Base-by-base conservation (phyloP, 2,329 filamentous ascomycete species). In the Aspergillus fumigatiaffinis region DNA sequence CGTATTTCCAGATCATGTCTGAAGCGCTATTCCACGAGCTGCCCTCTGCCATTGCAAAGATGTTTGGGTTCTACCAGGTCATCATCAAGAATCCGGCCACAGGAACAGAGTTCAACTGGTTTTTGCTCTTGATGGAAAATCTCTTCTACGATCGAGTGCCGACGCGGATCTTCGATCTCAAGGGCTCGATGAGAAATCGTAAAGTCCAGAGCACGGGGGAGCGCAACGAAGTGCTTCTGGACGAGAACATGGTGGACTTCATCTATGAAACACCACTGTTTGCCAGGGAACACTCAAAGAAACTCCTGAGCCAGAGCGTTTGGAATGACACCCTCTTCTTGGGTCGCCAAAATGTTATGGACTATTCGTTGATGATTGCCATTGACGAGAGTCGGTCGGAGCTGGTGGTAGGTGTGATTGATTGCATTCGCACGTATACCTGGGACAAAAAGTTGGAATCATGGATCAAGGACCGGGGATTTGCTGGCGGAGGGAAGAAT, bases 391-490 rank as follows among this genome's bases (percentile, higher is more conserved):
- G 83, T 41, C 85, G 87, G 61, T 92, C 93, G 68, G 93, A 99
- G 76, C 84, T 99, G 14, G 91, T 97, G 14, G 92, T 99, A 2
- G 94, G 94, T 4, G 97, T 99, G 68, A 97, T 99, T 63, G 93
- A 99, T 73, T 97, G 94, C 73, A 97, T 99, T 64, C 87, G 94
- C 55, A 99, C 94, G 0, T 99, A 97, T 72, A 99, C 94, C 0
- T 99, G 94, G 92, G 94, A 99, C 79, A 99, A 99, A 82, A 97
- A 97, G 72, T 84, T 99, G n/a, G 94, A 99, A 78, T 94, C 89
- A 54, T 99, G 94, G 94, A 97, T 99, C 82, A 99, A 99, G 76
- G 92, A 97, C 70, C 89, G 93, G 42, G 94, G 90, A 0, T 91
- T 92, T 67, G 89, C 87, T 57, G 87, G 87, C 29, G 86, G 89